phyloP scores from a whole-genome alignment of 2,329 filamentous ascomycete genomes.

The Clonostachys chloroleuca region DNA sequence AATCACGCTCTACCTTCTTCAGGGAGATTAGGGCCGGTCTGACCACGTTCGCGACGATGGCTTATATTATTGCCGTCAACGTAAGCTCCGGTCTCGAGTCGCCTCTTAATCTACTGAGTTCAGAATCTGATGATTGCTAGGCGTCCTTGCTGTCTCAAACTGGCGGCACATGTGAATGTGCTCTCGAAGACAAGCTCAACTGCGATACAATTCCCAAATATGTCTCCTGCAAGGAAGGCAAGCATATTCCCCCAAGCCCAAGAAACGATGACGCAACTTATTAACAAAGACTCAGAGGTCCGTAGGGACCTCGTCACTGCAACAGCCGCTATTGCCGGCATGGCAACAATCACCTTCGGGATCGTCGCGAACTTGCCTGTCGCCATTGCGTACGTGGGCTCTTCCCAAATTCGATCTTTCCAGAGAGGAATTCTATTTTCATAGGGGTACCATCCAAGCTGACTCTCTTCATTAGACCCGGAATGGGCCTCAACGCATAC shows the following conservation, averaged over 20 bases:
- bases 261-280: background rate
- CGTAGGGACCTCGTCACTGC: constrained; percentile 78
- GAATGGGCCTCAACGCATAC: constrained; percentile 65
- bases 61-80: constrained; percentile 77
- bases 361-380: constrained; percentile 69
- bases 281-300: constrained; percentile 37
- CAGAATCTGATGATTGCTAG: constrained; percentile 29
- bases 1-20: constrained; percentile 66
- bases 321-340: constrained; percentile 73
- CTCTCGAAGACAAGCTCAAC: constrained; percentile 29
- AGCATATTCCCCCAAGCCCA: constrained; percentile 8
- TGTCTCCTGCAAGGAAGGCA: constrained; percentile 40
- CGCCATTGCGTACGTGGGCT: constrained; percentile 57
- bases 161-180: constrained; percentile 73
- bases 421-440: background rate
- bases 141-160: constrained; percentile 68
- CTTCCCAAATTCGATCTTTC: no score
- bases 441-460: background rate
- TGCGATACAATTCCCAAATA: constrained; percentile 44
- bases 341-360: constrained; percentile 74
- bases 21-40: constrained; percentile 75
- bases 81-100: constrained; percentile 24
- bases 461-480: constrained; percentile 39
- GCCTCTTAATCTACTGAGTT: constrained; percentile 2
- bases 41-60: constrained; percentile 79